Evolutionary conservation across 352 stramenopile species (phyloP), one percentile per base, ranked within the genome.

Genomic region (Phytophthora palmivora): DNA sequence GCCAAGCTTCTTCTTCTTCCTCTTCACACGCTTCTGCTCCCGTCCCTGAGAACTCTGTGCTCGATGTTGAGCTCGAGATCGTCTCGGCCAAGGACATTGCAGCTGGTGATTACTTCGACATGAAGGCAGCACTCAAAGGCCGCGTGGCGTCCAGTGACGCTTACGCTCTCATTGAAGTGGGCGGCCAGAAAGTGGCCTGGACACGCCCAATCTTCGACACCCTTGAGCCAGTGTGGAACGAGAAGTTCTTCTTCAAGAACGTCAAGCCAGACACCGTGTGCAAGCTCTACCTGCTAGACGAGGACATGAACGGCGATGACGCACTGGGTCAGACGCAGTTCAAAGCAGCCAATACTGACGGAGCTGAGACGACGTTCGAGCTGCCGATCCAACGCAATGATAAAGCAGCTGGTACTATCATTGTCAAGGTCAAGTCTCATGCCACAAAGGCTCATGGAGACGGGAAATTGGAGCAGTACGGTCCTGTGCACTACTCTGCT

Each of bases 241-340:
- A 79, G 50, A 73, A 57, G 39, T 79, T 79, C 54, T 76, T 56
- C 52, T 79, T 79, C 26, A 69, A 57, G 16, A 79, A 79, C 54
- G 70, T 76, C 26, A 61, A 65, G 16, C 66, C 67, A 14, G 58
- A 73, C 66, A 60, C 66, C 4, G 11, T 76, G 16, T 79, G 70
- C 62, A 76, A 71, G 37, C 58, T 79, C 9, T 76, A 68, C 37
- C 44, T 79, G 15, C 24, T 79, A 14, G 70, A 79, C 49, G 66
- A 79, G 56, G 70, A 79, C 43, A 48, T 76, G 34, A 39, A 60
- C 21, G 62, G 30, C 10, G 70, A 79, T 52, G 70, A 79, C 46
- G 51, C 62, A 7, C 48, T 79, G 18, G 71, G 71, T 19, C 37
- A 73, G 41, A 76, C 71, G 21, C 67, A 76, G 19, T 76, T 76